Conservation (phyloP, 257 asterid species). For the Rehmannia glutinosa region DNA sequence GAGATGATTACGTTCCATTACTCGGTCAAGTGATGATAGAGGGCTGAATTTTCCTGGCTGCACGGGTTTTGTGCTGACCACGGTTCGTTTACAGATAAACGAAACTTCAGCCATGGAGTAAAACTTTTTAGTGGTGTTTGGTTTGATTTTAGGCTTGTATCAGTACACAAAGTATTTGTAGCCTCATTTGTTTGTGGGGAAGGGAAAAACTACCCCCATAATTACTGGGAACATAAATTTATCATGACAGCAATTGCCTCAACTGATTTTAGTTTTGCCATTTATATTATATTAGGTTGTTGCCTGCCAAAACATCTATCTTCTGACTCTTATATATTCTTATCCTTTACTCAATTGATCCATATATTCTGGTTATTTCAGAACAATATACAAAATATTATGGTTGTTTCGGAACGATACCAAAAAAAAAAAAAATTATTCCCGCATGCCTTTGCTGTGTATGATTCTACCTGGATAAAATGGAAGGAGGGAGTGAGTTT, state of each 20-base stretch:
- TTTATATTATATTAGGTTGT: too few species aligned
- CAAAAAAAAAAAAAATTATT: too few species aligned
- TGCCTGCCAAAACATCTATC: too few species aligned
- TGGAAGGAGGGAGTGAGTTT: too few species aligned
- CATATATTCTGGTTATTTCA: too few species aligned
- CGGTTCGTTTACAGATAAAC: background rate
- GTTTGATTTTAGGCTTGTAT: background rate
- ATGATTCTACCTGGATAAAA: too few species aligned
- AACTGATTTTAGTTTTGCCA: background rate
- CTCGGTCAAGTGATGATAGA: constrained; percentile 48
- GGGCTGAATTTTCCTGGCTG: constrained; percentile 36
- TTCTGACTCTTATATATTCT: too few species aligned
- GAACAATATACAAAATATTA: too few species aligned
- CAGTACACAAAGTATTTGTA: background rate
- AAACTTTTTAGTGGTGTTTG: background rate
- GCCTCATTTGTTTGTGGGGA: background rate
- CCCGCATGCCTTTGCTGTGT: too few species aligned
- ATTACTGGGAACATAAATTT: background rate
- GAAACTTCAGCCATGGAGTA: background rate
- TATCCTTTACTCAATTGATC: too few species aligned
- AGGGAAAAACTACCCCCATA: background rate
- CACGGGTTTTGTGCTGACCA: constrained; percentile 39
- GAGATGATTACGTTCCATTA: constrained; percentile 39
- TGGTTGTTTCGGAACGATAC: too few species aligned
- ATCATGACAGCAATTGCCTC: background rate